phyloP scores from a whole-genome alignment of 2,329 filamentous ascomycete genomes.

The Cladosporium velox region DNA sequence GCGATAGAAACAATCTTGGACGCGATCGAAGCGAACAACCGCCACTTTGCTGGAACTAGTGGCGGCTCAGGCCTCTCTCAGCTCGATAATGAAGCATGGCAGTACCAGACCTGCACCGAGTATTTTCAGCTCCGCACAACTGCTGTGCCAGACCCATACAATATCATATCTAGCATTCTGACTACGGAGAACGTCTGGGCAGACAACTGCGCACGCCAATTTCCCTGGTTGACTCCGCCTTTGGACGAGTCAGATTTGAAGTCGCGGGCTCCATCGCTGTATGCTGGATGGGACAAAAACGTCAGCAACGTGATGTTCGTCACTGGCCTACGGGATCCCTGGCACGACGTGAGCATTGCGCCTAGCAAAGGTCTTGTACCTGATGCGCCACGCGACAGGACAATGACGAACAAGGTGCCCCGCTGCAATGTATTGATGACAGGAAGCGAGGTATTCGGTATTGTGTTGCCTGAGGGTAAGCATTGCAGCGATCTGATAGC shows the following conservation, averaged over 20 bases:
- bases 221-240: constrained; percentile 22
- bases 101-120: constrained; percentile 28
- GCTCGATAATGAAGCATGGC: constrained; percentile 24
- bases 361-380: constrained; percentile 21
- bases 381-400: constrained; percentile 23
- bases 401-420: constrained; percentile 21
- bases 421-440: constrained; percentile 24
- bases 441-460: constrained; percentile 25
- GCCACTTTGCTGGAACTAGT: constrained; percentile 17
- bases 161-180: constrained; percentile 24
- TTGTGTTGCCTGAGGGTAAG: constrained; percentile 26
- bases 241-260: constrained; percentile 14
- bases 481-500: constrained; percentile 26
- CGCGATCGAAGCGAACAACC: constrained; percentile 26
- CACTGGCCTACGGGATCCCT: constrained; percentile 27
- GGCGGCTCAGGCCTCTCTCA: not conserved
- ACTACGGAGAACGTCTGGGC: constrained; percentile 22
- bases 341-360: constrained; percentile 25
- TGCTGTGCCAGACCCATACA: constrained; percentile 26
- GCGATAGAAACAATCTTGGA: constrained; percentile 22
- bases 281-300: constrained; percentile 29
- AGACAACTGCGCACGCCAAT: constrained; percentile 22
- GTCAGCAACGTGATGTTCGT: constrained; percentile 29
- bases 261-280: constrained; percentile 22
- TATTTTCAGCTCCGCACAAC: constrained; percentile 27